A percentile compares a stretch with the other conserved stretches of the same genome.
Evolutionary conservation across 805 yeast genomes (phyloP).

Genomic region (Schwanniomyces sp.): DNA sequence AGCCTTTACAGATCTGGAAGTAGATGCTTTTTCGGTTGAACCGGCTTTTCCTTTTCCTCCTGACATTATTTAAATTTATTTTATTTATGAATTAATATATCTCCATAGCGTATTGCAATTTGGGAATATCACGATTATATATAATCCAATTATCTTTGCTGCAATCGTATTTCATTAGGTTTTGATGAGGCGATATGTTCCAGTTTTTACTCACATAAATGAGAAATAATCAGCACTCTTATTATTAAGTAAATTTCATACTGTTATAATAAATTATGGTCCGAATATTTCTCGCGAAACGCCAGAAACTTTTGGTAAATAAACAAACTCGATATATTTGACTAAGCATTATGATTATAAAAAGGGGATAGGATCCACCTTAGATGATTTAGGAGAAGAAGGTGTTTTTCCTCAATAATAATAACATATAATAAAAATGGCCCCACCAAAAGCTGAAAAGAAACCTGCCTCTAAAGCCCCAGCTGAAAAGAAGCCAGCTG

Average conservation of each 20-base stretch:
- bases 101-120: background rate
- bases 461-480: conserved; percentile 95
- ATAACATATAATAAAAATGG: conserved; percentile 44
- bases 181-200: background rate
- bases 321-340: background rate
- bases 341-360: background rate
- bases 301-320: background rate
- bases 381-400: background rate
- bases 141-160: background rate
- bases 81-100: background rate
- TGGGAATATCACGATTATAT: background rate
- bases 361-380: background rate
- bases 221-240: background rate
- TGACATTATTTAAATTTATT: conserved; percentile 21
- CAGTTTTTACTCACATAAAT: background rate
- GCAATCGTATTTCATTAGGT: background rate
- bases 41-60: conserved; percentile 47
- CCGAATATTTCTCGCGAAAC: background rate
- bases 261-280: background rate
- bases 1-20: conserved; percentile 50
- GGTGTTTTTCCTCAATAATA: background rate
- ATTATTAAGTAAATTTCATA: background rate
- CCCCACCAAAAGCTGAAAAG: conserved; percentile 67
- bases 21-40: conserved; percentile 47
- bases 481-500: conserved; percentile 89